These are phyloP conservation scores for Tuber umbilicatum DNA, from an alignment of 495 filamentous ascomycete species.

Conservation along the genomic window DNA sequence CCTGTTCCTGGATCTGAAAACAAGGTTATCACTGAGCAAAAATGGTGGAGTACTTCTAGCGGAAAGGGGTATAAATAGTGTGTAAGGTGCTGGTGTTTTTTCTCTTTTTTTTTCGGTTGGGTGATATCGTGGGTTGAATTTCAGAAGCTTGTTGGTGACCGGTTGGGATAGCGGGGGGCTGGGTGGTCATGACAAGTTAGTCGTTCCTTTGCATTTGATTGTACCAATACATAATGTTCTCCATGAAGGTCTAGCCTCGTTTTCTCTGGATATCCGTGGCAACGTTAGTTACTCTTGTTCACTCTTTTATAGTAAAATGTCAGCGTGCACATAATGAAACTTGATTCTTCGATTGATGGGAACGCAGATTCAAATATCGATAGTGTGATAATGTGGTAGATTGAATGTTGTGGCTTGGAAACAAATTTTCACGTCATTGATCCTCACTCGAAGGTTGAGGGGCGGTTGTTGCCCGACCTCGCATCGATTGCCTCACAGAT, in stretches of 20 bases:
- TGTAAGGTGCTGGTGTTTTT: background rate
- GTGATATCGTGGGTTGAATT: background rate
- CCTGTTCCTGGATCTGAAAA: slow-evolving; percentile 20
- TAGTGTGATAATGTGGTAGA: background rate
- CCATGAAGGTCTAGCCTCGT: background rate
- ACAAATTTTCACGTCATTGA: background rate
- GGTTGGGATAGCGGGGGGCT: background rate
- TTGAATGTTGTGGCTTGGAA: background rate
- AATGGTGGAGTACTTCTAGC: slow-evolving; percentile 25
- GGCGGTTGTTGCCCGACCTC: background rate
- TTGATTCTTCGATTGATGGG: background rate
- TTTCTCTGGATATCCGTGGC: background rate
- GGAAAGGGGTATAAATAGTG: slow-evolving; percentile 28
- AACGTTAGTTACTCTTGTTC: background rate
- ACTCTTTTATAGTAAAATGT: background rate
- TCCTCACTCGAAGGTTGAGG: background rate
- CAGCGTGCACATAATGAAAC: background rate
- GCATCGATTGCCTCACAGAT: background rate
- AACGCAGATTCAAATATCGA: background rate
- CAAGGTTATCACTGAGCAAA: slow-evolving; percentile 18
- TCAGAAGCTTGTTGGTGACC: background rate
- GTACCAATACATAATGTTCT: background rate
- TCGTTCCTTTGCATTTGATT: background rate
- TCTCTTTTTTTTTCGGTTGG: background rate
- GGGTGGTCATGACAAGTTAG: background rate